Evolutionary conservation across 2,329 filamentous ascomycete genomes (phyloP).

Genomic region (Fusarium transvaalense): DNA sequence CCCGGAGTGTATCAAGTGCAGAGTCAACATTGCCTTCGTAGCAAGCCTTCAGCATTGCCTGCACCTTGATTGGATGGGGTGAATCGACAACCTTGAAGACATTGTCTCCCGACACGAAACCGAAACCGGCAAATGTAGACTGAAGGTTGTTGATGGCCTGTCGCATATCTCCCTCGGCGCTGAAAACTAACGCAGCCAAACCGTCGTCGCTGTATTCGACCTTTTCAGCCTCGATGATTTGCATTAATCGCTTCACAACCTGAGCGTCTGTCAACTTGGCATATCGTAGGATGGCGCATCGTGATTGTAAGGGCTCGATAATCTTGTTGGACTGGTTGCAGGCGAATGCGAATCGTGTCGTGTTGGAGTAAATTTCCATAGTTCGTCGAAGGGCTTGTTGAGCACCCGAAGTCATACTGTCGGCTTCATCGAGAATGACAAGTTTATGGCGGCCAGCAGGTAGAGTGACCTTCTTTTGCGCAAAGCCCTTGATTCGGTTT

Average conservation of each 20-base stretch:
- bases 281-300: conserved; percentile 96
- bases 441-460: conserved; percentile 93
- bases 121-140: conserved; percentile 91
- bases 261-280: conserved; percentile 92
- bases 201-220: conserved; percentile 94
- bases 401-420: conserved; percentile 97
- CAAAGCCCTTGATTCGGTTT: conserved; percentile 97
- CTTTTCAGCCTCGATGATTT: conserved; percentile 92
- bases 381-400: conserved; percentile 95
- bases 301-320: conserved; percentile 97
- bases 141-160: conserved; percentile 99
- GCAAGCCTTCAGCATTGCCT: conserved; percentile 98
- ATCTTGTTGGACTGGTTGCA: conserved; percentile 99
- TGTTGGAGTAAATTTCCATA: conserved; percentile 99
- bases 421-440: conserved; percentile 97
- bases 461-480: conserved; percentile 98
- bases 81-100: conserved; percentile 98
- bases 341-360: conserved; percentile 96
- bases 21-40: conserved; percentile 91
- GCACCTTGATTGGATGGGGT: conserved; percentile 97
- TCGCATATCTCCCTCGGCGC: conserved; percentile 97
- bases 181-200: conserved; percentile 95
- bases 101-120: conserved; percentile 97
- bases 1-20: conserved; percentile 86
- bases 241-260: conserved; percentile 88